Base-by-base conservation (phyloP, 441 rosid genomes). In the Adansonia madagascariensis region DNA sequence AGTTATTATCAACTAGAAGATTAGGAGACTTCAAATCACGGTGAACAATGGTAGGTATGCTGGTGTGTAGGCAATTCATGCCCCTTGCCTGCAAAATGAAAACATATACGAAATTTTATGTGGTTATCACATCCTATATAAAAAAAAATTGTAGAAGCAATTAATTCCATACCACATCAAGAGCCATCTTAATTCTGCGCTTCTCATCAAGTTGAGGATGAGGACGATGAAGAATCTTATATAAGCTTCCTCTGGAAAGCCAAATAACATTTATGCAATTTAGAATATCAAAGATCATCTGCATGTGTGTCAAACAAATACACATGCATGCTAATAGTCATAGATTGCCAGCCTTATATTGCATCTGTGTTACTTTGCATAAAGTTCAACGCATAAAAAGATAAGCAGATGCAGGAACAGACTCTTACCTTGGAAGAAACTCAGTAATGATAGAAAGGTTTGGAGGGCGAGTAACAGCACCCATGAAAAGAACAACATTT, bases 401-500 rank as follows among this genome's bases (percentile, higher is more conserved):
- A 77, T 56, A 60, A 76, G 12, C 77, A 46, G 17, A 10, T 55
- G 24, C 71, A 66, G 39, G 72, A 72, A 76, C 35, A 71, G 44
- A 55, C 77, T 75, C 59, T 73, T 80, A 94, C 99, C 99, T 94
- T 70, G 99, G 98, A 79, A 96, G 92, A 85, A 88, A 94, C 88
- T 96, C 99, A 0, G 98, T 82, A 78, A 96, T 92, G 78, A 96
- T 96, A 72, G 99, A 96, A 71, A 96, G 95, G 82, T 91, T 86
- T 20, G 97, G 99, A 82, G 99, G 99, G 71, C 99, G 99, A 57
- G 99, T 96, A 76, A 96, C 95, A 75, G 99, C 99, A 73, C 99
- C 99, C 89, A 92, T 90, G 77, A 96, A 96, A 81, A 90, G 96
- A 79, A 96, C 98, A 74, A 96, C 94, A 83, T 96, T 96, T 82